Conservation (phyloP, 495 filamentous ascomycete genomes). For the Lindgomyces ingoldianus region DNA sequence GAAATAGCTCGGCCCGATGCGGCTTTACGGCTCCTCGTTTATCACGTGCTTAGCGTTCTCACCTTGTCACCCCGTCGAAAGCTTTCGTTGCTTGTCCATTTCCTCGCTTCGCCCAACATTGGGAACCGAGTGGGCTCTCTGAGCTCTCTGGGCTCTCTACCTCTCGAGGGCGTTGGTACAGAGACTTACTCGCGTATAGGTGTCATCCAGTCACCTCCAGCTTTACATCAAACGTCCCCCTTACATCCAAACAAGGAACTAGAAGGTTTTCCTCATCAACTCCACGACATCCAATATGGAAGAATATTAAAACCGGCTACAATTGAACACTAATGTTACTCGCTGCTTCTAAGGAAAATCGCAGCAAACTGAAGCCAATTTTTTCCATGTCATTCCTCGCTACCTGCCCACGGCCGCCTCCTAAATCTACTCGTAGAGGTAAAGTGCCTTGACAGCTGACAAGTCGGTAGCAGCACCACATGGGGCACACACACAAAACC, state of each 20-base stretch:
- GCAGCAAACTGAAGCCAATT: background rate
- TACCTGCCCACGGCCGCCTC: no score
- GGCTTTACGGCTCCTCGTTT: no score
- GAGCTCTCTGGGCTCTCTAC: no score
- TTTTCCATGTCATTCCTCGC: background rate
- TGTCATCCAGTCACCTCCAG: no score
- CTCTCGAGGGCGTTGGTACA: background rate
- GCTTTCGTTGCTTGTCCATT: no score
- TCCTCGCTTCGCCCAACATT: no score
- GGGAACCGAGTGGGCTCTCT: no score
- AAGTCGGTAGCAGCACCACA: conserved; percentile 2
- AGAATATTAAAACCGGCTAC: background rate
- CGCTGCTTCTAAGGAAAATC: background rate
- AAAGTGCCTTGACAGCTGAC: conserved; percentile 13
- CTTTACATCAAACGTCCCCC: background rate
- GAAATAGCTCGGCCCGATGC: conserved; percentile 12
- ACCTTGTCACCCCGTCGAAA: no score
- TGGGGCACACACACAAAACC: background rate
- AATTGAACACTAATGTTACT: background rate
- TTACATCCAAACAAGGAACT: background rate
- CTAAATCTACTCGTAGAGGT: no score
- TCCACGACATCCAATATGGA: background rate
- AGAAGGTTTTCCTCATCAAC: background rate
- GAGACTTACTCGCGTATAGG: background rate
- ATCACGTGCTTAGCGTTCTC: no score